Evolutionary conservation across 352 stramenopile genomes (phyloP), one percentile per base, ranked within the genome.

Genomic region (Pythium insidiosum): DNA sequence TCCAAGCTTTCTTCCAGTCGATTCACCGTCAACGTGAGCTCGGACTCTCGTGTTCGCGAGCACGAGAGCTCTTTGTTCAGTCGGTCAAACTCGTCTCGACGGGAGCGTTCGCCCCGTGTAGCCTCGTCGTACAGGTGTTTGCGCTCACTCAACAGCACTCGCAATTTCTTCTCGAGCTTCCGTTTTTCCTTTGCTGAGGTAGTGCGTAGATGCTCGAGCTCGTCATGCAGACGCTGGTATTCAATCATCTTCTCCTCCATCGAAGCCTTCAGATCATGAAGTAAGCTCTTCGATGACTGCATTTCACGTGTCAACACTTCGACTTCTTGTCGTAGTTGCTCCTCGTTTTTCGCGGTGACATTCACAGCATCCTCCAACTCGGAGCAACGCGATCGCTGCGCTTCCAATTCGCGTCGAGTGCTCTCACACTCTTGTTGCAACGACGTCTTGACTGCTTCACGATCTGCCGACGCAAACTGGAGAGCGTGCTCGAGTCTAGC

Each of bases 111-210:
- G 6, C 28, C 15, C n/a, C 42, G 34, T 5, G 50, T 38, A 9
- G 43, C 31, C 9, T 50, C 47, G 7, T 46, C 47, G 20, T 50
- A 22, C 16, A 56, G 54, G 24, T 59, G 37, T 19, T 66, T 66
- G 10, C 56, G 38, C 16, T 73, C 58, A 11, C 38, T 57, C 44
- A 73, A 52, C 16, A 79, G 23, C 3, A 43, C 49, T 13, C 61
- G 61, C 13, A 74, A 30, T 18, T 79, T 83, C 40, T 75, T 77
- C 18, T 80, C 62, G 24, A 81, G 51, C 25, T 80, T 80, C 13
- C 59, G 37, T 24, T 82, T 84, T 13, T 74, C 63, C 20, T 81
- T 77, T 0, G 29, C 29, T 9, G 58, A 23, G 5, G 13, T 21
- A 1, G 13, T 11, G 26, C 23, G 37, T 2, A 28, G 18, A 13